phyloP scores from a whole-genome alignment of 2,329 filamentous ascomycete genomes.

The Escovopsis sp. region DNA sequence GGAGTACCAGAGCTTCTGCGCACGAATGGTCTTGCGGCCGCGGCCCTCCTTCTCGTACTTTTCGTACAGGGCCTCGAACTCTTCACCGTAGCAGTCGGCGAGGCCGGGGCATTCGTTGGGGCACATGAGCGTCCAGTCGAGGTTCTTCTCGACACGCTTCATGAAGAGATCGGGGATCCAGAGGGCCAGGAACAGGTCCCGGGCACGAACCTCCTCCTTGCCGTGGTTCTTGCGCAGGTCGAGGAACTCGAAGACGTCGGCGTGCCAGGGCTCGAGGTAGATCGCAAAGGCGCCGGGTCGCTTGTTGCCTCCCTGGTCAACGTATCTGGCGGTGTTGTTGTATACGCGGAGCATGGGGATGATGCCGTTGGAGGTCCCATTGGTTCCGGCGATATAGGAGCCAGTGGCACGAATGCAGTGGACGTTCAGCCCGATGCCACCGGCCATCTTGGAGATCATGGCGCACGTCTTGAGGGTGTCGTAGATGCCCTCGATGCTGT shows the following conservation, averaged over 20 bases:
- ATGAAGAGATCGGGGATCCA: constrained; percentile 99
- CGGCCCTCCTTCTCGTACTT: constrained; percentile 79
- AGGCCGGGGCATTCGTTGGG: constrained; percentile 91
- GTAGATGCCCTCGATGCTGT: constrained; percentile 98
- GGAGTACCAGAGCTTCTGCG: constrained; percentile 98
- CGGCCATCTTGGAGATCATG: constrained; percentile 99
- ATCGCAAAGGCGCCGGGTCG: constrained; percentile 96
- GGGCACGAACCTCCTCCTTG: constrained; percentile 93
- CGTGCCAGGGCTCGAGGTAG: constrained; percentile 98
- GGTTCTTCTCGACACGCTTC: constrained; percentile 97
- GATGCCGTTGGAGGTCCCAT: constrained; percentile 94
- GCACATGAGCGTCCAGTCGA: constrained; percentile 95
- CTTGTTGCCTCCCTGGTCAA: constrained; percentile 99
- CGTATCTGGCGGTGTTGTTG: constrained; percentile 98
- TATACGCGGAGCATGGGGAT: constrained; percentile 97
- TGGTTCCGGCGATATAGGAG: constrained; percentile 95
- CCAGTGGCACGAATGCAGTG: constrained; percentile 95
- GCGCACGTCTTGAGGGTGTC: constrained; percentile 98
- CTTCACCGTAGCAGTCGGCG: constrained; percentile 92
- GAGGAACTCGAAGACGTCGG: constrained; percentile 93
- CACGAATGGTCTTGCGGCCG: constrained; percentile 83
- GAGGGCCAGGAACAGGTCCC: constrained; percentile 91
- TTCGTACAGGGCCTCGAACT: constrained; percentile 91
- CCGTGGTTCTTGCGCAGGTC: constrained; percentile 98
- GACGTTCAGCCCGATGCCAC: constrained; percentile 91